Conservation (phyloP, 1,139 yeast species). For the Suhomyces terraborum region DNA sequence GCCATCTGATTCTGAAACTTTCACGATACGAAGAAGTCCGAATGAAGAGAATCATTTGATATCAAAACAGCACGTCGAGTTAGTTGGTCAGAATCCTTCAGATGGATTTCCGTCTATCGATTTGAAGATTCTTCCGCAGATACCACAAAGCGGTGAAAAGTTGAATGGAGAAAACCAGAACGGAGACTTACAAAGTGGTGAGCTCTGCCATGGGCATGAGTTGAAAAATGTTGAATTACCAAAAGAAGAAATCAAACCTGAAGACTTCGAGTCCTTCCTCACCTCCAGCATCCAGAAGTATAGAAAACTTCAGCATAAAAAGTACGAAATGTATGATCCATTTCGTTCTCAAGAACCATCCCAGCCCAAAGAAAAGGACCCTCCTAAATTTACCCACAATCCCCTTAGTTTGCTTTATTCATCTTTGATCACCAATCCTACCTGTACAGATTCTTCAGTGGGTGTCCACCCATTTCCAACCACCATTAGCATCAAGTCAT, state of each 20-base stretch:
- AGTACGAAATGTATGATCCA: constrained; percentile 18
- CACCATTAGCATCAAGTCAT: constrained; percentile 31
- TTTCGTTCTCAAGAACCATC: constrained; percentile 6
- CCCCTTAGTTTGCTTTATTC: constrained; percentile 22
- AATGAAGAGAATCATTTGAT: not conserved
- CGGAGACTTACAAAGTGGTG: no score
- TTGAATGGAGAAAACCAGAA: no score
- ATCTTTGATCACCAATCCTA: constrained; percentile 14
- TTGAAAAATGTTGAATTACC: no score
- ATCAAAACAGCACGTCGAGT: not conserved
- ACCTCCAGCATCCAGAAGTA: constrained; percentile 36
- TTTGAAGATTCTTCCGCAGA: not conserved
- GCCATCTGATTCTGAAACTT: not conserved
- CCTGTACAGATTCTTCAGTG: not conserved
- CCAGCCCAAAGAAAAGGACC: not conserved
- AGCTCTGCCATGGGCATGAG: no score
- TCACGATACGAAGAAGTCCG: not conserved
- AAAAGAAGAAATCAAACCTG: constrained; percentile 1
- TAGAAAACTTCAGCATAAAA: constrained; percentile 30
- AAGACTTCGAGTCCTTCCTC: constrained; percentile 41
- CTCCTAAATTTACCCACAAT: constrained; percentile 10
- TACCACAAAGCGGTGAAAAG: no score
- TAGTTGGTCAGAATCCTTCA: not conserved
- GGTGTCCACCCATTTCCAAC: constrained; percentile 17
- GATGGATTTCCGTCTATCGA: not conserved